Base-by-base conservation (phyloP, 164 flowering plant species). In the Amborella trichopoda region DNA sequence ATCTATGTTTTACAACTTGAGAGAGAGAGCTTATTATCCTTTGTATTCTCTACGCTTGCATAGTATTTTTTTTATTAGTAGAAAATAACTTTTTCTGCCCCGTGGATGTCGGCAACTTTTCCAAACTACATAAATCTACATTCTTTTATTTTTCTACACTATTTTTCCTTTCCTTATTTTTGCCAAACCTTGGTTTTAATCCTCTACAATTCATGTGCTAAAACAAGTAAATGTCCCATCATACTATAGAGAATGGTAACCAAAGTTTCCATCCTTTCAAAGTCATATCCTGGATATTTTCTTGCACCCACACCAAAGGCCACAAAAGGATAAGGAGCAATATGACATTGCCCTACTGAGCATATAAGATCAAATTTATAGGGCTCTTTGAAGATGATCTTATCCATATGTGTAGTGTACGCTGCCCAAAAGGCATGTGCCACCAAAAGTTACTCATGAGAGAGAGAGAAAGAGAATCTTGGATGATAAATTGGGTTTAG, bases 301-400 rank as follows among this genome's bases (percentile, higher is more conserved):
- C 89, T 52, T 10, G 69, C 55, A 3, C 94, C 83, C n/a, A 14
- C 69, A 47, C 94, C 94, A 36, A 83, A 80, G 38, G 83, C 66
- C 0, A 76, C 53, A 40, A 48, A 83, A 47, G 60, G 44, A 54
- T 69, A 83, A 4, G 81, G 83, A 12, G 81, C 76, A 25, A 62
- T 13, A 1, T 72, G 46, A 42, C 69, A 45, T 51, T 61, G 80
- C 53, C 68, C 64, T 14, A 68, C 79, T 18, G 72, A 83, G 42
- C 77, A 65, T 2, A 34, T 22, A 0, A 86, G 86, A 50, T 78
- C 78, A 26, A 83, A 76, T 67, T 69, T 74, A 13, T 53, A 47
- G 43, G 94, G 85, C 14, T 83, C 71, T 5, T 65, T 54, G 39
- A 70, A 83, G 16, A 78, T 72, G 54, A 21, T 53, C 3, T 44